These are phyloP conservation scores for Trypanosoma vivax DNA, from an alignment of 208 protist species.

Conservation along the genomic window DNA sequence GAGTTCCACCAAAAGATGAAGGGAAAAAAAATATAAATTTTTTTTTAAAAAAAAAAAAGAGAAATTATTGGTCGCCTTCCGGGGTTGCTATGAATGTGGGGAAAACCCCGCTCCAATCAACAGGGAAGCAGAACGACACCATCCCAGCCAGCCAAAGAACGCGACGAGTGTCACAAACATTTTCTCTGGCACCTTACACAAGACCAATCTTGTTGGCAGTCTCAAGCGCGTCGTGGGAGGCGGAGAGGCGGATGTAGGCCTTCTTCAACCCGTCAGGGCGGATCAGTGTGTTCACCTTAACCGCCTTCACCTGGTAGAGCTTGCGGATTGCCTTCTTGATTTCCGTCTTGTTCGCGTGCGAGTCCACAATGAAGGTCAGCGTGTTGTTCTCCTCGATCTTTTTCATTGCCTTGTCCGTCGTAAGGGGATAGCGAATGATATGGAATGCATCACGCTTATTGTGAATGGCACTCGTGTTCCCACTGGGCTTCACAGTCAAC, in stretches of 20 bases:
- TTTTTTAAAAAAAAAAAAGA: background rate
- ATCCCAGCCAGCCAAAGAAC: too few relatives aligned
- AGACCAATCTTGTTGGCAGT: conserved; percentile 98
- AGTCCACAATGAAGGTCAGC: conserved; percentile 98
- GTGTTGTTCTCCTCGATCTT: conserved; percentile 99
- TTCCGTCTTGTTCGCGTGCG: conserved; percentile 96
- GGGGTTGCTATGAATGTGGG: too few relatives aligned
- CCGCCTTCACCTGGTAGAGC: conserved; percentile 96
- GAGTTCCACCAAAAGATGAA: too few relatives aligned
- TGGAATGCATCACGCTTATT: conserved; percentile 84
- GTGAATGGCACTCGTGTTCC: conserved; percentile 76
- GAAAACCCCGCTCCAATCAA: too few relatives aligned
- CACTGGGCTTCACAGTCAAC: conserved; percentile 88
- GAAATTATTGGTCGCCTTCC: background rate
- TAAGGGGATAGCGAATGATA: conserved; percentile 97
- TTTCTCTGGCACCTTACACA: conserved; percentile 48
- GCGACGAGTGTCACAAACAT: too few relatives aligned
- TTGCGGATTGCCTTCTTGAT: conserved; percentile 98
- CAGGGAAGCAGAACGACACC: too few relatives aligned
- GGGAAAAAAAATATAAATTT: too few relatives aligned
- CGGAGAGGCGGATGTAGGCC: conserved; percentile 96
- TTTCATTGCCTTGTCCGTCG: conserved; percentile 98
- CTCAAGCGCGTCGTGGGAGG: conserved; percentile 95
- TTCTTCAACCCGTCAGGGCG: conserved; percentile 98
- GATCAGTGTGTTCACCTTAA: conserved; percentile 99